phyloP scores from a whole-genome alignment of 2,329 filamentous ascomycete genomes.

The Aspergillus fischeri region DNA sequence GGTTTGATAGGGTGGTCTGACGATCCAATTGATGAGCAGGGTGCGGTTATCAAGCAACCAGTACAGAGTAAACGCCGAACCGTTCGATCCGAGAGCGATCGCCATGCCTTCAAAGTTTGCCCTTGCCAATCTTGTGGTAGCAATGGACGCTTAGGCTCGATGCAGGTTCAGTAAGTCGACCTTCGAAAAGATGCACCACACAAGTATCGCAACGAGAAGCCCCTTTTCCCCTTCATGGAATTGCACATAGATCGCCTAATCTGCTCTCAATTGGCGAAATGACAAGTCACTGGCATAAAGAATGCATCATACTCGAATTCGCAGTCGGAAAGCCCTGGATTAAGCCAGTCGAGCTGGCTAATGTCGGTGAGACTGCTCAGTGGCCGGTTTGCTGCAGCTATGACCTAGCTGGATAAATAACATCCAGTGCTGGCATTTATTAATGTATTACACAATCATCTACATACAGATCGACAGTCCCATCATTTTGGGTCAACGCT shows the following conservation, averaged over 20 bases:
- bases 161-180: neutral
- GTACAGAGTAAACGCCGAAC: neutral
- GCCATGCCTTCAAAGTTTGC: neutral
- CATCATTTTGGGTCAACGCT: neutral
- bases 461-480: neutral
- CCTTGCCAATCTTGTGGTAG: neutral
- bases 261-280: neutral
- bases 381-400: neutral
- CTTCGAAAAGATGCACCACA: neutral
- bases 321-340: neutral
- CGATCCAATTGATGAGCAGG: no score
- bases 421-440: neutral
- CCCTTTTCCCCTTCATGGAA: no score
- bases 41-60: neutral
- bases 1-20: no score
- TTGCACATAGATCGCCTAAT: neutral
- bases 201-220: neutral
- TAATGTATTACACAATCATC: neutral
- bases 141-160: neutral
- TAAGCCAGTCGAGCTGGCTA: neutral
- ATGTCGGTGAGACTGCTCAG: conserved; percentile 1
- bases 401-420: neutral
- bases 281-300: conserved; percentile 4
- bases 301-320: neutral
- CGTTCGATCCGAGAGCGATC: neutral